Base-by-base conservation (phyloP, 805 yeast species). In the Maudiozyma barnettii region DNA sequence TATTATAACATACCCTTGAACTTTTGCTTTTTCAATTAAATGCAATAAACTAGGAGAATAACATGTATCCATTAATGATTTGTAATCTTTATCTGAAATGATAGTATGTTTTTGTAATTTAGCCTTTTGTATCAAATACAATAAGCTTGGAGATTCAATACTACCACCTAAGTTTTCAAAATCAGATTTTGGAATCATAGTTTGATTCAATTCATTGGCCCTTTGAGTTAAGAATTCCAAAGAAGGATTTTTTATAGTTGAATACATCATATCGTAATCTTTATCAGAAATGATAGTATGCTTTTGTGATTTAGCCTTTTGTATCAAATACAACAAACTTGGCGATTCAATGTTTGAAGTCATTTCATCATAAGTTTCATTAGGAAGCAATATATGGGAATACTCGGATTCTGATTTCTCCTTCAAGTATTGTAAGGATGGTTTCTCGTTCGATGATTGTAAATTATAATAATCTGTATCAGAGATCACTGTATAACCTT, bases 11-110 rank as follows among this genome's bases (percentile, higher is more conserved):
- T 38, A 23, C 4, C 37, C 29, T 8, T 20, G 20, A 3, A n/a
- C 13, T 16, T 19, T 37, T 3, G 42, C 29, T 14, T 29, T 29
- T 10, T 40, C 22, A n/a, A 16, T 29, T 19, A 40, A 29, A 29
- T 16, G n/a, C 22, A 18, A 14, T 5, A 40, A 12, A 16, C 40
- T 37, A n/a, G 39, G 39, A 36, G 20, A 16, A 18, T 36, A 5
- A 33, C 36, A 33, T 10, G 36, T 30, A 5, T 31, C 45, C 10
- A 29, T 20, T 22, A 53, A 26, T 16, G 44, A 41, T 4, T 49
- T 46, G 38, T 50, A 52, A 10, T 48, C 53, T 10, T 48, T 46
- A 8, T 38, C 16, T 6, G 60, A 40, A 16, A 64, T 29, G 8
- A 56, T 44, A 12, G 40, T 30, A 13, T 38, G 38, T 2, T 31